These are phyloP conservation scores for Cordyceps pruinosa DNA, from an alignment of 2,329 filamentous ascomycete species.

Conservation along the genomic window DNA sequence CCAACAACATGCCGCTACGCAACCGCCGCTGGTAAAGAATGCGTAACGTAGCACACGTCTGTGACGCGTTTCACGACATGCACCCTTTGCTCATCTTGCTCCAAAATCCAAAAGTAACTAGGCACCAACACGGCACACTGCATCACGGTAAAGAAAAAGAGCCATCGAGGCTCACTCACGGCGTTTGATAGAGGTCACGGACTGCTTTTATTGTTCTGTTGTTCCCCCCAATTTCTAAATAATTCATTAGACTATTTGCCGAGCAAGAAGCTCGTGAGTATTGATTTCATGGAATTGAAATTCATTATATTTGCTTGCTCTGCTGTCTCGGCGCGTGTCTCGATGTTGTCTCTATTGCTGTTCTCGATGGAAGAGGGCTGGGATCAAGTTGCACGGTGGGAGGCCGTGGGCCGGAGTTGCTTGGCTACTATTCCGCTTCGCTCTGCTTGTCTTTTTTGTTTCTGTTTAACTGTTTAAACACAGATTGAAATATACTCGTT, in stretches of 20 bases:
- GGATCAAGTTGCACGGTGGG: not conserved
- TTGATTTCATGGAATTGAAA: slow-evolving; percentile 2
- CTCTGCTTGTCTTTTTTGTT: not conserved
- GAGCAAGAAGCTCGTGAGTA: slow-evolving; percentile 7
- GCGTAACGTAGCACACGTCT: slow-evolving; percentile 8
- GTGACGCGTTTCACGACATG: slow-evolving; percentile 6
- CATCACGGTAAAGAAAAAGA: slow-evolving; percentile 13
- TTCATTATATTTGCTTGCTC: not conserved
- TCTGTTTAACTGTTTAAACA: not conserved
- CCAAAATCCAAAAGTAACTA: slow-evolving; percentile 5
- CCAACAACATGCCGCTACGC: slow-evolving; percentile 44
- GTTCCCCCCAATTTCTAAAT: not conserved
- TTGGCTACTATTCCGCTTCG: not conserved
- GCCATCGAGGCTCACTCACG: slow-evolving; percentile 15
- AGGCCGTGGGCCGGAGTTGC: too few species aligned
- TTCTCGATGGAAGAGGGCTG: not conserved
- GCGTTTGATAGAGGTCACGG: slow-evolving; percentile 28
- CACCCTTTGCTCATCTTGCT: slow-evolving; percentile 7
- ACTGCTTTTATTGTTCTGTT: slow-evolving; percentile 7
- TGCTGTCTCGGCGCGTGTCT: too few species aligned
- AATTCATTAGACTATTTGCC: slow-evolving; percentile 12
- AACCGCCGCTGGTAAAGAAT: slow-evolving; percentile 44
- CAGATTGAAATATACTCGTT: not conserved
- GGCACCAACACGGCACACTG: slow-evolving; percentile 2
- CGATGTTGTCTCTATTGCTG: not conserved